Evolutionary conservation across 306 rosid genomes (phyloP), one percentile per base, ranked within the genome.

Genomic region (Citrullus colocynthis): DNA sequence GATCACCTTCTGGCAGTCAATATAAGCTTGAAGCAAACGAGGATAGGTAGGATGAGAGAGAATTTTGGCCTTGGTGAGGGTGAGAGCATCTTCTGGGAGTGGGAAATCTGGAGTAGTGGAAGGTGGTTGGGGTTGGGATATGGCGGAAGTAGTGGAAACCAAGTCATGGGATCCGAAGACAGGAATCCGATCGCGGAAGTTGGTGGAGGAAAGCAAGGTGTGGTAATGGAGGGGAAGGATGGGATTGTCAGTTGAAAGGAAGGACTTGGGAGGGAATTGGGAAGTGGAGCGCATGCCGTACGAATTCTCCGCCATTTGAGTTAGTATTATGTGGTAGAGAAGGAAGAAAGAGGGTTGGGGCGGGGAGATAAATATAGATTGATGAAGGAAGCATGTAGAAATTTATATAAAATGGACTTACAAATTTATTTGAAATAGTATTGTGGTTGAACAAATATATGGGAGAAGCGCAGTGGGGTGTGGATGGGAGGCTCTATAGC

Each of bases 1-100:
- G 57, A 70, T 85, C 82, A 92, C 99, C 96, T 95, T 92, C 83
- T 92, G 96, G 81, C 97, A 95, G 42, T 92, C 97, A 85, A 95
- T 88, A 83, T 92, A 92, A 45, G 99, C 96, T 75, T 89, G 88
- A 59, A 95, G 89, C 76, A 95, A 90, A 69, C 91, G 93, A 80
- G 93, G 96, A 78, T 92, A 92, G 70, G 80, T 76, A 77, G 97
- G 99, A 56, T 95, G 99, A 28, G 96, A 87, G 6, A 95, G 88
- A 78, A 95, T 90, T 89, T 83, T 87, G 61, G 97, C 88, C 67
- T 95, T 95, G 91, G 91, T 87, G 17, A 86, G 9, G 42, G 75
- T 81, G 20, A 89, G 81, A 30, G 84, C 64, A 17, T 88, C 76
- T 58, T 80, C 7, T 72, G 18, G 84, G 77, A 63, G 84, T 2